phyloP scores from a whole-genome alignment of 2,329 filamentous ascomycete species.

The Teratosphaeria viscida region DNA sequence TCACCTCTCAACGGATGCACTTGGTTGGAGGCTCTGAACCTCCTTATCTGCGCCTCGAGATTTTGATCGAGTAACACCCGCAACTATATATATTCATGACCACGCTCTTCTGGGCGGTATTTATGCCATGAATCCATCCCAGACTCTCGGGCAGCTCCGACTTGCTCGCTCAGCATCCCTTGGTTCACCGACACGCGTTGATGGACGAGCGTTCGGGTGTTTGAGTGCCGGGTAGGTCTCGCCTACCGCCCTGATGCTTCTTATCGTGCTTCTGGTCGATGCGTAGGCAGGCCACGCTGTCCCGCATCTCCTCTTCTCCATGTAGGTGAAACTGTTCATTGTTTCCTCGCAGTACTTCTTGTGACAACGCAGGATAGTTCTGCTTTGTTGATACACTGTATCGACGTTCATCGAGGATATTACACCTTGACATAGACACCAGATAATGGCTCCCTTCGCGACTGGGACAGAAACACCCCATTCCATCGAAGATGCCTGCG shows the following conservation, averaged over 20 bases:
- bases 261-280: neutral
- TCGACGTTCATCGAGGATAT: neutral
- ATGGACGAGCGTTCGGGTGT: neutral
- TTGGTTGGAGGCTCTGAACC: neutral
- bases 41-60: neutral
- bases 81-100: neutral
- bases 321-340: neutral
- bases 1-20: neutral
- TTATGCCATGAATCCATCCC: neutral
- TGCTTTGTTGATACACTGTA: neutral
- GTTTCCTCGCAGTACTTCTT: neutral
- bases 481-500: slow-evolving; percentile 5
- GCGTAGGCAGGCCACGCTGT: neutral
- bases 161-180: neutral
- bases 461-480: slow-evolving; percentile 20
- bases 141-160: neutral
- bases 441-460: slow-evolving; percentile 21
- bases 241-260: neutral
- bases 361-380: neutral
- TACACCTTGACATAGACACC: neutral
- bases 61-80: neutral
- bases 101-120: neutral
- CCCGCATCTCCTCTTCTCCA: neutral
- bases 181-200: neutral
- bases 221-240: neutral